These are phyloP conservation scores for Dictyostelium citrinum DNA, from an alignment of 78 protist species.

Conservation along the genomic window DNA sequence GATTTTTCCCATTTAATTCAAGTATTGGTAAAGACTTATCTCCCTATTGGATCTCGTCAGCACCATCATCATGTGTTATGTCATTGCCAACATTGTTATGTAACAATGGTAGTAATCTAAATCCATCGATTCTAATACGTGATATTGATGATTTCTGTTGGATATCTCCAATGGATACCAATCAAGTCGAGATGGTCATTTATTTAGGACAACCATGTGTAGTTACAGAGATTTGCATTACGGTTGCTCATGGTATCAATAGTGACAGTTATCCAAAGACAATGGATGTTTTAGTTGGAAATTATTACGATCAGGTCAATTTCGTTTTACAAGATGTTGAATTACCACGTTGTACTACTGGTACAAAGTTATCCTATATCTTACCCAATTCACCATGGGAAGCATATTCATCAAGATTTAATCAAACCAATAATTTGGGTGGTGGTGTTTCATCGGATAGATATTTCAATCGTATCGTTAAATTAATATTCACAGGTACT, in stretches of 20 bases:
- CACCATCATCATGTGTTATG: conserved; percentile 28
- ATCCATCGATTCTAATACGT: conserved; percentile 27
- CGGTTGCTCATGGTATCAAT: conserved; percentile 61
- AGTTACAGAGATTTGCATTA: conserved; percentile 39
- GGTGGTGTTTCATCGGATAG: conserved; percentile 9
- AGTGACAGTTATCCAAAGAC: conserved; percentile 42
- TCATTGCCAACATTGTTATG: conserved; percentile 8
- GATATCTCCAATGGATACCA: background rate
- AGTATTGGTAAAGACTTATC: conserved; percentile 29
- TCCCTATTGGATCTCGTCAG: conserved; percentile 7
- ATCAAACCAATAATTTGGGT: background rate
- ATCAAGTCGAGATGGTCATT: conserved; percentile 8
- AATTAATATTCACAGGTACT: conserved; percentile 17
- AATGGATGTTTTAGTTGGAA: conserved; percentile 57
- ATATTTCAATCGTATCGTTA: conserved; percentile 27
- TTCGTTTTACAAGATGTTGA: conserved; percentile 32
- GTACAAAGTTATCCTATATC: conserved; percentile 34
- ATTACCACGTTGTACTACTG: conserved; percentile 54
- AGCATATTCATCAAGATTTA: background rate
- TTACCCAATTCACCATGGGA: conserved; percentile 34
- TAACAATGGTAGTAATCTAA: background rate
- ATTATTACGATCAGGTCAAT: background rate
- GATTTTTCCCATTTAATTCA: conserved; percentile 32
- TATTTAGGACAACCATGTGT: conserved; percentile 36
- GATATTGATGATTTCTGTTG: conserved; percentile 78